Base-by-base conservation (phyloP, 1,139 yeast genomes). In the Candida mesenterica region DNA sequence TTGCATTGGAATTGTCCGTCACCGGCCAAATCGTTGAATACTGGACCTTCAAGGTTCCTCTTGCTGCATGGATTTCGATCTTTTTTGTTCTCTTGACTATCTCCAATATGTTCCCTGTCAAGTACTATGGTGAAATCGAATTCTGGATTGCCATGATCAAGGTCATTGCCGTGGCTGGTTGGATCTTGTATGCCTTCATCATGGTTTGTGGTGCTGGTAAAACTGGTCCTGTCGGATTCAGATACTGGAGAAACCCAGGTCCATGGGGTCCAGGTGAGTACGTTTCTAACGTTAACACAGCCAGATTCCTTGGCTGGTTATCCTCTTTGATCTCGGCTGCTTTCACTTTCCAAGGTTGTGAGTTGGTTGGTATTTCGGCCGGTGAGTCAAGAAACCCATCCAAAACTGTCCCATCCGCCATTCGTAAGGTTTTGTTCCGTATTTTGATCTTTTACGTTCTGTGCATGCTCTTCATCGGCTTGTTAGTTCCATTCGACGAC, bases 181-280 rank as follows among this genome's bases (percentile, higher is more conserved):
- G 84, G 75, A 60, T 83, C 46, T 51, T 83, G 23, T 82, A 81
- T 49, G 82, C 85, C 25, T 67, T 83, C 44, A 65, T 78, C 53
- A 78, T 80, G 68, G 86, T 81, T 19, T 79, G 87, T 54, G 94
- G 94, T 46, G 87, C 82, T 9, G 82, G 84, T 38, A 47, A 59
- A 31, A 70, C 76, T 12, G 88, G 89, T 13, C 84, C 89, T 12
- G 75, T 85, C 31, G 95, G 92, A 5, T 84, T 83, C 69, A 72
- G 89, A 57, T 88, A 89, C 65, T 90, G 97, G 97, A 79, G 90
- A 61, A 66, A 89, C 53, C 96, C 96, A 3, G 96, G 96, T 36
- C 82, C 96, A 2, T 87, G 75, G 80, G 89, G 87, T 44, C 72
- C 81, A 6, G 88, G 87, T 31, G 62, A 70, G 38, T 63, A 69